A percentile compares a stretch with the other conserved stretches of the same genome.
These are phyloP conservation scores for Tylopilus cervinicoccineus DNA, from an alignment of 768 basidiomycete genomes.

Conservation along the genomic window DNA sequence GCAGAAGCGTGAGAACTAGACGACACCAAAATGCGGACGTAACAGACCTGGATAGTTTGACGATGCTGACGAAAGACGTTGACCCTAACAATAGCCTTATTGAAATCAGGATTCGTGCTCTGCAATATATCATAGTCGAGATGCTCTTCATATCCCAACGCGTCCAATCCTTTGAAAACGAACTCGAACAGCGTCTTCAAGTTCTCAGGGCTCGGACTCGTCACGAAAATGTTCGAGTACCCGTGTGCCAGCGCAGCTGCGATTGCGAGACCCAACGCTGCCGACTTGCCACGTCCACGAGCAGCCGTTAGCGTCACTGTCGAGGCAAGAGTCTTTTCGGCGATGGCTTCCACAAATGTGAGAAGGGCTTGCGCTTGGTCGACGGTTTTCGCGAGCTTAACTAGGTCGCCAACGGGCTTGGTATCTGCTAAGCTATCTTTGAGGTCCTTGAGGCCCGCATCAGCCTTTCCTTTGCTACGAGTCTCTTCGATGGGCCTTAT, in stretches of 20 bases:
- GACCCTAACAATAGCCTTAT: constrained; percentile 92
- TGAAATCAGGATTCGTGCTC: constrained; percentile 91
- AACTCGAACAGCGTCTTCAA: constrained; percentile 98
- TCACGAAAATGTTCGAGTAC: constrained; percentile 97
- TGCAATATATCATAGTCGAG: constrained; percentile 96
- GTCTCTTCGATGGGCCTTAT: constrained; percentile 63
- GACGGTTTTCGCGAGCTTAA: constrained; percentile 86
- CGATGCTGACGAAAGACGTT: constrained; percentile 91
- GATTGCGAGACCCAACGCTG: constrained; percentile 92
- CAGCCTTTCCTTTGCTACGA: constrained; percentile 46
- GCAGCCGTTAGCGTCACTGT: constrained; percentile 94
- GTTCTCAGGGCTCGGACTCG: constrained; percentile 96
- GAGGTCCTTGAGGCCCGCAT: constrained; percentile 70
- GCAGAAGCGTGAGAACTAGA: constrained; percentile 4
- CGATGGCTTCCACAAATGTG: constrained; percentile 91
- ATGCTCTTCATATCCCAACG: constrained; percentile 93
- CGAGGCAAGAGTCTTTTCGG: constrained; percentile 89
- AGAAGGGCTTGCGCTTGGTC: constrained; percentile 95
- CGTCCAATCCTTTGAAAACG: constrained; percentile 94
- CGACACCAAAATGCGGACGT: background rate
- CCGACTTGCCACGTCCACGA: constrained; percentile 95
- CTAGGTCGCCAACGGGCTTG: constrained; percentile 83
- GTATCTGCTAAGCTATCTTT: constrained; percentile 76
- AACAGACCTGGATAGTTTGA: constrained; percentile 88
- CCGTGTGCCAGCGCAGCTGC: constrained; percentile 90